phyloP scores from a whole-genome alignment of 176 grass and related monocot species.

The Triticum aestivum region IWGSC_CS_RefSeq_v2.1 NC_057798.1:645419551-645420050 shows the following conservation, averaged over 20 bases:
- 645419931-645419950: neutral
- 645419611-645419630: too few relatives aligned
- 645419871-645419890: neutral
- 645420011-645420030: constrained; percentile 35
- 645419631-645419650: too few relatives aligned
- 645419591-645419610: too few relatives aligned
- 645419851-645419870: neutral
- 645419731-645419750: constrained; percentile 59
- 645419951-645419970: constrained; percentile 36
- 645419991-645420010: constrained; percentile 24
- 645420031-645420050: neutral
- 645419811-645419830: constrained; percentile 16
- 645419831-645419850: constrained; percentile 10
- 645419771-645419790: neutral
- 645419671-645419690: too few relatives aligned
- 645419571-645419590: too few relatives aligned
- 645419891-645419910: neutral
- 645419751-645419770: constrained; percentile 9
- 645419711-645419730: constrained; percentile 68
- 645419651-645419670: too few relatives aligned
- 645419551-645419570: too few relatives aligned
- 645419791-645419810: neutral
- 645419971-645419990: constrained; percentile 27
- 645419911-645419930: constrained; percentile 40
- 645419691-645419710: constrained; percentile 20